Evolutionary conservation across 345 rosid species (phyloP), one percentile per base, ranked within the genome.

Genomic region (Brassica rapa): DNA sequence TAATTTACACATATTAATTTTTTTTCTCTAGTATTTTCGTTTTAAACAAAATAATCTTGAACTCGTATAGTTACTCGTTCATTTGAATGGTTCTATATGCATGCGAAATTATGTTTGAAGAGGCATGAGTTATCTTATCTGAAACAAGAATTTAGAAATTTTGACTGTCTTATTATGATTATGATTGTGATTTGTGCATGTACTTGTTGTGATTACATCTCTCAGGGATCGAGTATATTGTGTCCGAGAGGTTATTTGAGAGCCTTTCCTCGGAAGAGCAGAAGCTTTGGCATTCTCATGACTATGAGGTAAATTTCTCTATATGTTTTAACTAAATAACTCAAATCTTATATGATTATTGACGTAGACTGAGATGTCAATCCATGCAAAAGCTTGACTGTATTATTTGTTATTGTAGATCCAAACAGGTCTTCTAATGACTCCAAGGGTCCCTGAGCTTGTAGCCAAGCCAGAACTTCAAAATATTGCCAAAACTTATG

Each of bases 271-370:
- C 81, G 0, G 88, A 87, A 8, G 93, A 91, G 76, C 92, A 91
- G 68, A 89, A 88, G 81, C 89, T 89, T 30, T 91, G 97, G 93
- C 97, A 88, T 70, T 88, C 97, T 14, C 93, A 91, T 81, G 89
- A 89, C 55, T 89, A 87, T 9, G 93, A 91, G 92, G 91, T 91
- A 6, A 41, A 8, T 2, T 23, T 60, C 9, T 19, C 2, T 62
- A 46, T 69, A 30, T 6, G 8, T 6, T 35, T 61, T 7, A 62
- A 15, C 6, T 43, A 6, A 10, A 30, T 5, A 15, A 7, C 14
- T 32, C 5, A 14, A 14, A n/a, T 66, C 24, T 24, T 9, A 3
- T 10, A 39, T 21, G 14, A 21, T 39, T n/a, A 27, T 2, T 4
- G 21, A 14, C 24, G 15, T 5, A 49, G 14, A 71, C 37, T 8